Evolutionary conservation across 352 stramenopile species (phyloP), one percentile per base, ranked within the genome.

Genomic region (Elongisporangium anandrum): DNA sequence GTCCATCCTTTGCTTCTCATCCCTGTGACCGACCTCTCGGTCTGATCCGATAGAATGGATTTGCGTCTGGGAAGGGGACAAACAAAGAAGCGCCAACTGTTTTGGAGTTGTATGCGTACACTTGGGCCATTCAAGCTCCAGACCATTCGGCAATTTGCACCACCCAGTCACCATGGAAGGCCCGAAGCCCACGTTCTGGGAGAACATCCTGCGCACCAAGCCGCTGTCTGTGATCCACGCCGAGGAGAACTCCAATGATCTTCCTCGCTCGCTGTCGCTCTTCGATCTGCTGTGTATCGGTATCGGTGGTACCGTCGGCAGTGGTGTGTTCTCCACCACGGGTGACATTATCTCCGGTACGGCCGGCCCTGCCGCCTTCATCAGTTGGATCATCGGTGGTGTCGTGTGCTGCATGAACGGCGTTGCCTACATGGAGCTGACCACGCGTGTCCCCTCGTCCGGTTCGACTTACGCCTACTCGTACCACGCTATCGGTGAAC

Each of bases 401-500:
- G 38, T 94, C 4, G 84, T 93, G 23, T 92, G 86, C 20, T 88
- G 79, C 51, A 65, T 91, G 49, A 94, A 85, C 38, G 89, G 88
- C 3, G 73, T 96, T 29, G 90, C 88, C 51, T 97, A 96, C 71
- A 95, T 96, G 62, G 92, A 98, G 65, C 72, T 97, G 21, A 88
- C 84, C 24, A 88, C 78, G 5, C 71, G 87, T 34, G 85, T 98
- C 29, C 92, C 93, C 20, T 96, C 85, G 4, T 92, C 87, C 7
- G 94, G 94, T 8, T 88, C 68, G 49, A 97, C 87, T 4, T 98
- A 98, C 75, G 84, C 89, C 10, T 98, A 98, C 74, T 70, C 88
- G 23, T 98, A 97, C 73, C 81, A 97, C 57, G 77, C 87, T 4
- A 75, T 98, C n/a, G 94, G 94, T 34, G 95, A 98, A 63, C 73